phyloP scores from a whole-genome alignment of 306 rosid genomes.

The Alnus rubra region DNA sequence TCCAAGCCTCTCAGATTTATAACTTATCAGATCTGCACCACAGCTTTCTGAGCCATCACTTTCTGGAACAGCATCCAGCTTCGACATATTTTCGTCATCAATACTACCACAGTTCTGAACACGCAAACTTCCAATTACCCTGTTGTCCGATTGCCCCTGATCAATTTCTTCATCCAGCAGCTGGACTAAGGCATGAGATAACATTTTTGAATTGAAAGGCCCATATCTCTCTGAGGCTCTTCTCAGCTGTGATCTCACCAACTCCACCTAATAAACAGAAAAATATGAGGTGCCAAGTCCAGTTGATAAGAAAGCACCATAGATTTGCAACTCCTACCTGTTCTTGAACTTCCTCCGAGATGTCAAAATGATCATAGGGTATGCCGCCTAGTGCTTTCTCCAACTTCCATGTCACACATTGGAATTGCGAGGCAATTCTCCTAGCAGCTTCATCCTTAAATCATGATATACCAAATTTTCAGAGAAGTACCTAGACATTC shows the following conservation, averaged over 20 bases:
- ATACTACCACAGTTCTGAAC: constrained; percentile 37
- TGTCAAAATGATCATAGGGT: constrained; percentile 66
- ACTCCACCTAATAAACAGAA: constrained; percentile 65
- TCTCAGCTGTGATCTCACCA: constrained; percentile 81
- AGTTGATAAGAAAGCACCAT: constrained; percentile 1
- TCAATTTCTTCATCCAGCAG: constrained; percentile 48
- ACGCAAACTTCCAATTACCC: constrained; percentile 36
- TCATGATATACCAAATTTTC: constrained; percentile 59
- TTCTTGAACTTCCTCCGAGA: constrained; percentile 93
- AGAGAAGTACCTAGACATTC: constrained; percentile 49
- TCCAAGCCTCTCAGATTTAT: constrained; percentile 38
- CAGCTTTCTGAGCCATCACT: constrained; percentile 41
- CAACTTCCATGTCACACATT: constrained; percentile 84
- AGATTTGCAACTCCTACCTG: constrained; percentile 61
- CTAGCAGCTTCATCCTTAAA: constrained; percentile 79
- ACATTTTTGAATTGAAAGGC: constrained; percentile 50
- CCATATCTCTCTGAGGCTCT: constrained; percentile 84
- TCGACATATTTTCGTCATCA: constrained; percentile 42
- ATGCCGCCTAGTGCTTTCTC: constrained; percentile 70
- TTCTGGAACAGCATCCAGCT: constrained; percentile 34
- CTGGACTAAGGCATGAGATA: constrained; percentile 47
- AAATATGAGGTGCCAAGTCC: constrained; percentile 9
- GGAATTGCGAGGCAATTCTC: constrained; percentile 69
- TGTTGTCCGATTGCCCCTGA: constrained; percentile 43
- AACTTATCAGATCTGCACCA: constrained; percentile 34